Evolutionary conservation across 1,284 basidiomycete species (phyloP).

Genomic region (Pyrrhoderma lamaoense): DNA sequence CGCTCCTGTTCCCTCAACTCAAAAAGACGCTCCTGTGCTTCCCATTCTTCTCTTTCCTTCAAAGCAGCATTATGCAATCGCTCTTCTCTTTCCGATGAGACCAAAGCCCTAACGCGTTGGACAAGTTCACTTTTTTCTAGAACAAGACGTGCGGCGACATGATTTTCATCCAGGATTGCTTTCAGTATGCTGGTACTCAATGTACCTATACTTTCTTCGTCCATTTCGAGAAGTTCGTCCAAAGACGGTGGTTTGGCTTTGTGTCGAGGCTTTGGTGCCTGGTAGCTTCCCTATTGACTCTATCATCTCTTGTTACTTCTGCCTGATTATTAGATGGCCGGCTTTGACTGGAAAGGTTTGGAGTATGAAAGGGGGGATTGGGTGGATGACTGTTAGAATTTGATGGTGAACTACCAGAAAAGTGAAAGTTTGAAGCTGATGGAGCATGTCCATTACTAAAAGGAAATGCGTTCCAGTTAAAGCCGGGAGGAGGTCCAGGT

Average conservation of each 20-base stretch:
- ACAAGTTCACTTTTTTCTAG: conserved; percentile 74
- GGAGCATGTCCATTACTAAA: conserved; percentile 24
- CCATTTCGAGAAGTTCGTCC: conserved; percentile 58
- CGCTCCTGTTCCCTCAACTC: conserved; percentile 17
- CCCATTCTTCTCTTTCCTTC: conserved; percentile 20
- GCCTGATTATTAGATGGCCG: too few species aligned
- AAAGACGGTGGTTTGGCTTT: conserved; percentile 38
- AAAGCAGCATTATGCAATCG: conserved; percentile 35
- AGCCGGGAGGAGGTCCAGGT: too few species aligned
- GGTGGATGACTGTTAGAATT: too few species aligned
- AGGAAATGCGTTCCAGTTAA: background rate
- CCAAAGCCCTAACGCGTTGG: conserved; percentile 51
- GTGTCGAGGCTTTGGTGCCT: background rate
- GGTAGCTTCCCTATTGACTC: too few species aligned
- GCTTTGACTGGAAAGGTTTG: background rate
- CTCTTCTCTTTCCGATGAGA: conserved; percentile 60
- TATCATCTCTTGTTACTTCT: too few species aligned
- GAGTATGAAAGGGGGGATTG: too few species aligned
- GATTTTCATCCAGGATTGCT: conserved; percentile 62
- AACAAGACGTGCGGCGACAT: conserved; percentile 48
- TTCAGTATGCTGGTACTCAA: conserved; percentile 66
- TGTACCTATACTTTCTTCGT: conserved; percentile 43
- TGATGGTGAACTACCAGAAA: too few species aligned
- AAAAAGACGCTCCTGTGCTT: conserved; percentile 18
- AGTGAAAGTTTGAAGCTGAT: conserved; percentile 21